Conservation (phyloP, 345 rosid genomes). For the Salix arbutifolia region DNA sequence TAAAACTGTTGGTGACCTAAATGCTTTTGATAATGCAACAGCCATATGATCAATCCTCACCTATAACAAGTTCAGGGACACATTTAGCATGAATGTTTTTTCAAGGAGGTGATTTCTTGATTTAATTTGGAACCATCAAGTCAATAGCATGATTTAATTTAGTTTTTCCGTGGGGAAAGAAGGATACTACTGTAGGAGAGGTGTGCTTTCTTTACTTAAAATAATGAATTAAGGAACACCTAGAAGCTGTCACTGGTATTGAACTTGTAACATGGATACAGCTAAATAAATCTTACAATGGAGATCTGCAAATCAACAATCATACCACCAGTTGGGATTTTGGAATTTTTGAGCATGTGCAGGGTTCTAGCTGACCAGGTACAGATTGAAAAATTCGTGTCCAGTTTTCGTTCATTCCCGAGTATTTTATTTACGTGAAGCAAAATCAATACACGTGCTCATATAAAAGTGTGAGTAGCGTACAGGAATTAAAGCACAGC, state of each 20-base stretch:
- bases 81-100: background rate
- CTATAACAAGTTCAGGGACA: constrained; percentile 29
- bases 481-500: background rate
- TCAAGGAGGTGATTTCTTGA: background rate
- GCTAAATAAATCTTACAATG: constrained; percentile 64
- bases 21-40: constrained; percentile 76
- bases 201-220: constrained; percentile 27
- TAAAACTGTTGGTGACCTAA: constrained; percentile 56
- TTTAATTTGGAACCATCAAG: too few relatives aligned
- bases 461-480: background rate
- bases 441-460: background rate
- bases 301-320: constrained; percentile 62
- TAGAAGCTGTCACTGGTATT: constrained; percentile 2
- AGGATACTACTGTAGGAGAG: constrained; percentile 71
- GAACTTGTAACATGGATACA: constrained; percentile 30
- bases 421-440: background rate
- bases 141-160: too few relatives aligned
- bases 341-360: constrained; percentile 72
- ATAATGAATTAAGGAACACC: background rate
- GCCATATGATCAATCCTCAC: constrained; percentile 83
- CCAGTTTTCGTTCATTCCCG: background rate
- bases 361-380: constrained; percentile 83
- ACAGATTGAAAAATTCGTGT: background rate
- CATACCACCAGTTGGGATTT: constrained; percentile 65
- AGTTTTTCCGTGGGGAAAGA: constrained; percentile 75